Percentiles rank a stretch among this genome's conserved stretches.
These are phyloP conservation scores for Babesia sp. DNA, from an alignment of 169 alveolate genomes.

Conservation along the genomic window DNA sequence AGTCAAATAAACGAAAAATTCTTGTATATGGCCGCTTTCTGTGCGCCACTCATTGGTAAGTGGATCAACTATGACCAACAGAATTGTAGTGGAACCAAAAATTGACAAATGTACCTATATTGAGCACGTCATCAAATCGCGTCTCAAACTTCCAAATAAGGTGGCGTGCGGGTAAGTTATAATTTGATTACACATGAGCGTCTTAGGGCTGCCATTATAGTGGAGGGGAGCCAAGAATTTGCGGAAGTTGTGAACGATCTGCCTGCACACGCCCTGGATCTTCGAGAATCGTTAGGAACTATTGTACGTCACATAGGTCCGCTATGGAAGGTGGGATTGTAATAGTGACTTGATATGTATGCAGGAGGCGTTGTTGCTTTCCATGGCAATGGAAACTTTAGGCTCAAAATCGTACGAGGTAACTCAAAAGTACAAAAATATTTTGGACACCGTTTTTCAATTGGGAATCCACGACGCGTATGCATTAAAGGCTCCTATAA, in stretches of 20 bases:
- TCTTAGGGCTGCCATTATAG: conserved; percentile 41
- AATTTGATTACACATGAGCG: not conserved
- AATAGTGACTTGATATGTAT: not conserved
- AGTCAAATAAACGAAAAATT: conserved; percentile 14
- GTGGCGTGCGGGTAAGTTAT: conserved; percentile 48
- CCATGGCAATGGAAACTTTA: conserved; percentile 28
- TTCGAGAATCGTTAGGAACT: conserved; percentile 33
- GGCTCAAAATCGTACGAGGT: not conserved
- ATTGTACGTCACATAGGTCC: conserved; percentile 50
- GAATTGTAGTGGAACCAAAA: conserved; percentile 2
- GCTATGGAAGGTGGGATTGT: conserved; percentile 47
- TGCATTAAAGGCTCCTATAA: conserved; percentile 52
- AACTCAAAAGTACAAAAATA: conserved; percentile 9
- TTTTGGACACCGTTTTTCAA: not conserved
- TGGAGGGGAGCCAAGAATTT: conserved; percentile 45
- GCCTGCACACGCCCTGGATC: conserved; percentile 12
- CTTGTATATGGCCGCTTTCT: conserved; percentile 45
- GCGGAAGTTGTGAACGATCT: not conserved
- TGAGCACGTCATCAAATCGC: conserved; percentile 54
- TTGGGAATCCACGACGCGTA: conserved; percentile 39
- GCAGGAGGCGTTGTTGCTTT: conserved; percentile 55
- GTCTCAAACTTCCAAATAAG: conserved; percentile 61
- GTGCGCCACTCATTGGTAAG: conserved; percentile 46
- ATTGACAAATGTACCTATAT: conserved; percentile 27
- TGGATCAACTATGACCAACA: not conserved